Evolutionary conservation across 139 green algal species (phyloP).

Genomic region (Chlamydomonas sp.): DNA sequence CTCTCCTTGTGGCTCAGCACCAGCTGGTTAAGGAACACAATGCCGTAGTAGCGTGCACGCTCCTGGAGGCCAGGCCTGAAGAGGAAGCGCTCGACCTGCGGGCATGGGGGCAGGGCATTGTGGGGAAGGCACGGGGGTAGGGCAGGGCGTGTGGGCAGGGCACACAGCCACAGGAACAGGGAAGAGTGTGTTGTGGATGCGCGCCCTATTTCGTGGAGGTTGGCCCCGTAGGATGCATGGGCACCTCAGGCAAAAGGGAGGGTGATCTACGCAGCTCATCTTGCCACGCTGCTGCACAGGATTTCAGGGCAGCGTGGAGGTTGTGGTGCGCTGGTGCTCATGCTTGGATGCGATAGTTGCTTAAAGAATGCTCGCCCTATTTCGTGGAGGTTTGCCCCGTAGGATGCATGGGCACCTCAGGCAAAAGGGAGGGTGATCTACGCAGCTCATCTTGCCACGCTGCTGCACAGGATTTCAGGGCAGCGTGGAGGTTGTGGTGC

Average conservation of each 20-base stretch:
- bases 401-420: not conserved
- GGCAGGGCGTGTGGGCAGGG: too few relatives aligned
- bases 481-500: slow-evolving; percentile 25
- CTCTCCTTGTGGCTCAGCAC: slow-evolving; percentile 47
- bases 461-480: slow-evolving; percentile 15
- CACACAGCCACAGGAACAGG: too few relatives aligned
- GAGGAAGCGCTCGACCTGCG: slow-evolving; percentile 69
- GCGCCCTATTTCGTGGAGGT: not conserved
- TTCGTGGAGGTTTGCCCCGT: not conserved
- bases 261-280: not conserved
- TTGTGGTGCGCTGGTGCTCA: slow-evolving; percentile 7
- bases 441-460: slow-evolving; percentile 18
- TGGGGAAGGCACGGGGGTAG: too few relatives aligned
- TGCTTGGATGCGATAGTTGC: too few relatives aligned
- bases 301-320: not conserved
- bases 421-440: slow-evolving; percentile 10
- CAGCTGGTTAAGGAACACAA: slow-evolving; percentile 91
- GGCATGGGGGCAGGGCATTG: not conserved
- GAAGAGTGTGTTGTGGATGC: too few relatives aligned
- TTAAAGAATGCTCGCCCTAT: not conserved
- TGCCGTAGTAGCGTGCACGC: slow-evolving; percentile 77
- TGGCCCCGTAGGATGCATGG: not conserved
- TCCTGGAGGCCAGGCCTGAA: slow-evolving; percentile 67
- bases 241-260: not conserved
- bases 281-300: not conserved